Base-by-base conservation (phyloP, 192 early-diverging fungal genomes). In the Helicostylum pulchrum region DNA sequence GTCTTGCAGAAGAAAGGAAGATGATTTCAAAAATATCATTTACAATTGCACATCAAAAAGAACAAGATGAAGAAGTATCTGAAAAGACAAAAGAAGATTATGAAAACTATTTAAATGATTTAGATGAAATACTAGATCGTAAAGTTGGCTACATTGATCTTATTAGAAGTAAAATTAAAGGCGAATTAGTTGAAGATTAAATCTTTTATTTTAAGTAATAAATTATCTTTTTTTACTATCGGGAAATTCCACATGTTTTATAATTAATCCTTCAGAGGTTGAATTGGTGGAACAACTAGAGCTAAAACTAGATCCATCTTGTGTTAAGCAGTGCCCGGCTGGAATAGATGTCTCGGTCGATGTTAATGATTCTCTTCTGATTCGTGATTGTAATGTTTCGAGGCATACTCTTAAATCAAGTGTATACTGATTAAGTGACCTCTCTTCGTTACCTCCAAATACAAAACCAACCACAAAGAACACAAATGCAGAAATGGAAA, bases 391-490 rank as follows among this genome's bases (percentile, higher is more conserved):
- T 50, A 51, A 63, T 43, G 20, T 43, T 11, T 42, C 47, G 32
- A 17, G 19, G 2, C 23, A 21, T 17, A 15, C 36, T 36, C 3
- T 15, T n/a, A 62, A 17, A 20, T 72, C 71, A 6, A 21, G 34
- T 0, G 52, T 42, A 42, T 67, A 72, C 20, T 72, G 71, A 1
- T 32, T 44, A 7, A 66, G 26, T 14, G 56, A 46, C 10, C 61
- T 50, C 4, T 66, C 34, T 32, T 72, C 65, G 21, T 31, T 62
- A 6, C 55, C 23, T 15, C 71, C 71, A 52, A 62, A 72, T 2
- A 72, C 71, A 56, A 72, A 72, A 8, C 71, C 71, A 7, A 67
- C 71, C 20, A 72, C 51, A 12, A 72, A 45, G 51, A 20, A 54
- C 9, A 72, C 20, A 0, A 48, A 20, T 3, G 65, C 62, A 0